Conservation (phyloP, 1,139 yeast species). For the Saccharomyces hybrid region DNA sequence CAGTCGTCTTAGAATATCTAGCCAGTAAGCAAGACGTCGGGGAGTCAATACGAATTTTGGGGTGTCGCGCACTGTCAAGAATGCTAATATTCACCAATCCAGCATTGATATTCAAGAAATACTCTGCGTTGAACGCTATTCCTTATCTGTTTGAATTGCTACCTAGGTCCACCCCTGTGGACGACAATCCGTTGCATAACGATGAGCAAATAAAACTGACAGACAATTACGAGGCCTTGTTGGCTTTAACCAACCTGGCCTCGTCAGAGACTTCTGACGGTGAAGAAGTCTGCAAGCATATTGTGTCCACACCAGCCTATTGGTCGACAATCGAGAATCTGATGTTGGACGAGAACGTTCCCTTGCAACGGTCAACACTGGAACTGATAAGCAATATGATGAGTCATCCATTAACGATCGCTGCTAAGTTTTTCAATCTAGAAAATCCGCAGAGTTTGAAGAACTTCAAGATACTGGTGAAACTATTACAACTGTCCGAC, state of each 20-base stretch:
- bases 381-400: conserved; percentile 17
- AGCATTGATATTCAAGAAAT: conserved; percentile 23
- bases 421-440: conserved; percentile 31
- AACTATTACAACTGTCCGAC: conserved; percentile 25
- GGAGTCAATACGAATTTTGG: conserved; percentile 16
- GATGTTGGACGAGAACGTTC: conserved; percentile 28
- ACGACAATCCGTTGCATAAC: conserved; percentile 6
- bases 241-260: conserved; percentile 45
- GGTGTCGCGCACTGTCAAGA: conserved; percentile 23
- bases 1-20: conserved; percentile 22
- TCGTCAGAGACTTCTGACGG: conserved; percentile 34
- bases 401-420: conserved; percentile 27
- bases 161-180: neutral
- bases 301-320: conserved; percentile 30
- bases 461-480: conserved; percentile 27
- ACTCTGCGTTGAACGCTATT: conserved; percentile 27
- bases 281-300: conserved; percentile 28
- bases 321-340: conserved; percentile 37
- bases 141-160: conserved; percentile 27
- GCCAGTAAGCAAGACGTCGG: conserved; percentile 12
- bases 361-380: conserved; percentile 23
- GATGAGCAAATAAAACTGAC: conserved; percentile 14
- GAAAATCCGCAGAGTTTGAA: conserved; percentile 27
- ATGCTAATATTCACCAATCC: conserved; percentile 27
- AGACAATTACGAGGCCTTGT: conserved; percentile 40